Percentiles rank a stretch among this genome's conserved stretches.
Conservation (phyloP, 225 moss, liverwort and hornwort species). For the Polytrichum formosum region DNA sequence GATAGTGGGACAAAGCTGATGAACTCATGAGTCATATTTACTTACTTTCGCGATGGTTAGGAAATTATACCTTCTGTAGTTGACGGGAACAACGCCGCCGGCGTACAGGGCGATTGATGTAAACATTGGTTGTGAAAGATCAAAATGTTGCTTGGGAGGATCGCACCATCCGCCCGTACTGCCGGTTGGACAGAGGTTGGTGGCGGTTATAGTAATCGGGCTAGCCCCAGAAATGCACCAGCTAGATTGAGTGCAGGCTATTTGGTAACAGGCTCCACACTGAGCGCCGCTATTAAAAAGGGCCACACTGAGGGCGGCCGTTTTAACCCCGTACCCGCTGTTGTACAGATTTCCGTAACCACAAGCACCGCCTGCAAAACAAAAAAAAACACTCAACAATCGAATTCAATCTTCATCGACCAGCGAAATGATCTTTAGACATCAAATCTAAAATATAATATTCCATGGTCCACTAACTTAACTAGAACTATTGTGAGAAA, state of each 20-base stretch:
- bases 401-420: too few species aligned
- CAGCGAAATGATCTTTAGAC: too few species aligned
- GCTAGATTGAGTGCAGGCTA: conserved; percentile 40
- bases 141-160: conserved; percentile 67
- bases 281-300: conserved; percentile 64
- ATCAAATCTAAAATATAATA: too few species aligned
- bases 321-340: conserved; percentile 66
- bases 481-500: too few species aligned
- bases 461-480: too few species aligned
- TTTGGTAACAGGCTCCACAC: conserved; percentile 71
- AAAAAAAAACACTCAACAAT: not conserved
- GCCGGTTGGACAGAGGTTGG: conserved; percentile 77
- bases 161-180: conserved; percentile 81
- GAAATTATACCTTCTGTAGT: conserved; percentile 51
- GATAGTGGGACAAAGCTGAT: not conserved
- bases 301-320: conserved; percentile 69
- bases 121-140: conserved; percentile 74
- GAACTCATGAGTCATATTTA: not conserved
- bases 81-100: conserved; percentile 71
- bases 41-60: not conserved
- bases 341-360: conserved; percentile 76
- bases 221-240: conserved; percentile 39
- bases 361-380: conserved; percentile 64
- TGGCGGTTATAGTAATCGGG: conserved; percentile 60
- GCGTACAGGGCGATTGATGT: conserved; percentile 54